phyloP scores from a whole-genome alignment of 2,329 filamentous ascomycete species.

The Sarocladium strictum region DNA sequence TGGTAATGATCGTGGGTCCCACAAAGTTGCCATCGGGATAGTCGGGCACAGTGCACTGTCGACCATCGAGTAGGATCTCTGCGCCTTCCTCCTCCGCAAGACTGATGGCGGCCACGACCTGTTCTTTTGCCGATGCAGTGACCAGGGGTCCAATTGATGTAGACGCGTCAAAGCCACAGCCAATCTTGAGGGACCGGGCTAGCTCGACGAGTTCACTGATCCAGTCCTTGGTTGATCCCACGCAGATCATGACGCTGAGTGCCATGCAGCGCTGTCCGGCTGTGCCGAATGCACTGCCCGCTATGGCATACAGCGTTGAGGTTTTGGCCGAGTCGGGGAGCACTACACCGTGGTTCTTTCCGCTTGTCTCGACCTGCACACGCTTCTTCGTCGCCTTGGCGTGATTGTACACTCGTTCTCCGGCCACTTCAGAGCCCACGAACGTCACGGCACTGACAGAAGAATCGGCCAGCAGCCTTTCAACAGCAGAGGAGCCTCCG shows the following conservation, averaged over 20 bases:
- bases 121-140: constrained; percentile 14
- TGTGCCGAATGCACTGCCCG: constrained; percentile 61
- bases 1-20: constrained; percentile 58
- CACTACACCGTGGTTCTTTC: constrained; percentile 64
- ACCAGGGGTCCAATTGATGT: constrained; percentile 19
- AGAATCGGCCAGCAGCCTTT: constrained; percentile 62
- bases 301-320: constrained; percentile 58
- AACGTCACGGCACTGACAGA: constrained; percentile 63
- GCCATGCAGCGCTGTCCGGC: constrained; percentile 66
- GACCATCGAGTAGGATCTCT: constrained; percentile 18
- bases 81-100: constrained; percentile 17
- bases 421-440: constrained; percentile 61
- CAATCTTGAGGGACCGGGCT: constrained; percentile 42
- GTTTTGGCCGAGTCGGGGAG: constrained; percentile 65
- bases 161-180: constrained; percentile 15
- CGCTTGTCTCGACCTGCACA: constrained; percentile 63
- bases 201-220: constrained; percentile 56
- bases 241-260: constrained; percentile 56
- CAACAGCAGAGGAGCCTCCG: constrained; percentile 56
- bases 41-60: constrained; percentile 14
- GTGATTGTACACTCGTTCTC: constrained; percentile 61
- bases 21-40: constrained; percentile 20
- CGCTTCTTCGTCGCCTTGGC: constrained; percentile 64
- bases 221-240: constrained; percentile 62
- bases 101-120: constrained; percentile 17